Evolutionary conservation across 257 asterid genomes (phyloP), one percentile per base, ranked within the genome.

Genomic region (Rhazya stricta): DNA sequence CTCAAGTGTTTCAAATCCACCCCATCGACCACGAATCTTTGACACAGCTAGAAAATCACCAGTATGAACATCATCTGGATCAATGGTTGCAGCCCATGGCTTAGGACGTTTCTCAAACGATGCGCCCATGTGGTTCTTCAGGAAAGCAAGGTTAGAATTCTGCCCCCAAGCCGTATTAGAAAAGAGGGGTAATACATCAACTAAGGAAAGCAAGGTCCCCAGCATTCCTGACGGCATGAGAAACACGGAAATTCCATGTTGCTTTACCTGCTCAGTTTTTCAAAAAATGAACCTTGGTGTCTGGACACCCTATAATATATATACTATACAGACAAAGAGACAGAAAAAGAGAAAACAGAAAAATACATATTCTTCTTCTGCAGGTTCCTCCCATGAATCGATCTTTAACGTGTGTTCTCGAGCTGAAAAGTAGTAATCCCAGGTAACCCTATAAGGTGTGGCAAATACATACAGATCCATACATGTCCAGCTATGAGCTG

Each of bases 211-310:
- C 79, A 95, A 79, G 29, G 99, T 95, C 71, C 99, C 99, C 32
- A 95, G 92, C 99, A 95, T 95, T 82, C 99, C 99, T 15, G 99
- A 95, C 29, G 97, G 99, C 99, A 95, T 92, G 79, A 95, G 98
- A 84, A 95, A 95, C 67, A 95, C 96, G 0, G 99, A 92, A 82
- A 95, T 76, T 27, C 98, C 98, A 69, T 95, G 98, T 81, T 95
- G 93, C 87, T 88, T 92, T 68, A 94, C 98, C 98, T 94, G 93
- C 78, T 73, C 81, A 82, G 43, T 65, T 68, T 74, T 76, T 75
- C 79, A 71, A 68, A 67, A 21, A 25, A 48, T 43, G 25, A 69
- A 25, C 19, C 46, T 46, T 32, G 2, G 12, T 6, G 58, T 9
- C 62, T 56, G 32, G 65, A 13, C 39, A 76, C 19, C 34, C 77